A percentile compares a stretch with the other conserved stretches of the same genome.
Conservation (phyloP, 345 rosid genomes). For the Cardiospermum halicacabum region DNA sequence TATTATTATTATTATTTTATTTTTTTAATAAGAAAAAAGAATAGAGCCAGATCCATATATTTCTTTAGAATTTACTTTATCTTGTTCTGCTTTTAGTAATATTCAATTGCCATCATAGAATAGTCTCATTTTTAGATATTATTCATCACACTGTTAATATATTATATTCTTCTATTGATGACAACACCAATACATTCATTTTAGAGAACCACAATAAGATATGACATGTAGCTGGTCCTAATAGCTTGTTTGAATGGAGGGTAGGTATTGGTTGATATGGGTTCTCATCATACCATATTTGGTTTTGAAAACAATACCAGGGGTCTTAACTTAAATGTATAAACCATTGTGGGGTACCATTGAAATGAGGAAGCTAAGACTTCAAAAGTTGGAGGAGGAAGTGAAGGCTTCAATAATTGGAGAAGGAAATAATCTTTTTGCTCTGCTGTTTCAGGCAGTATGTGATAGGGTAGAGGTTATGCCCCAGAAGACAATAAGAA, state of each 20-base stretch:
- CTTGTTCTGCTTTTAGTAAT: neutral
- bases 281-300: too few species aligned
- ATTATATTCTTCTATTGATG: neutral
- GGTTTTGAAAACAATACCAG: too few species aligned
- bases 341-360: too few species aligned
- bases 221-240: neutral
- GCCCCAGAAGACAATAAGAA: conserved; percentile 65
- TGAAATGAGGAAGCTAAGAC: neutral
- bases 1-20: too few species aligned
- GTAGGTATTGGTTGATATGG: too few species aligned
- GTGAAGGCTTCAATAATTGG: too few species aligned
- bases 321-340: too few species aligned
- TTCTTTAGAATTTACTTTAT: neutral
- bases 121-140: neutral
- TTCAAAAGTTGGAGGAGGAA: neutral
- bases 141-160: neutral
- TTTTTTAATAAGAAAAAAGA: too few species aligned
- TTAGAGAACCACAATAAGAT: neutral
- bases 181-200: neutral
- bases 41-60: too few species aligned
- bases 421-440: neutral
- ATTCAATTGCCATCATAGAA: neutral
- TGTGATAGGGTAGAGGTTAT: conserved; percentile 54
- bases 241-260: too few species aligned
- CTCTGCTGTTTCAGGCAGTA: conserved; percentile 43